A percentile compares a stretch with the other conserved stretches of the same genome.
Conservation (phyloP, 495 filamentous ascomycete species). For the Halenospora varia region DNA sequence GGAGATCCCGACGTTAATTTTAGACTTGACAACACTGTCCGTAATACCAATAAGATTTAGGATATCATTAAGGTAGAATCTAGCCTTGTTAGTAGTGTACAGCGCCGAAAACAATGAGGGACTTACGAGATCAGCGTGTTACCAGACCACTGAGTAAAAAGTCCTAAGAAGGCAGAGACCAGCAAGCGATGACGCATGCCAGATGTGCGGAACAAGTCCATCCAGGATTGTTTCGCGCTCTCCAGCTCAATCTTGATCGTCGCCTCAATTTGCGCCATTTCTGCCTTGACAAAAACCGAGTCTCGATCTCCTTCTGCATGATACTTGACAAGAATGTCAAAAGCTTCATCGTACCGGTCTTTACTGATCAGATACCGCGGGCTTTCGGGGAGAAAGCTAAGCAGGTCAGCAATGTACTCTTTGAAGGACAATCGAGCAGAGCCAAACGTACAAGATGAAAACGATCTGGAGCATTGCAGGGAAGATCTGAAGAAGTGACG, state of each 20-base stretch:
- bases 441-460: constrained; percentile 1
- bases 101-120: no score
- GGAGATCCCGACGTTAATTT: constrained; percentile 35
- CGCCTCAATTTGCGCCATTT: constrained; percentile 47
- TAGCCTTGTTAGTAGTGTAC: no score
- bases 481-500: constrained; percentile 10
- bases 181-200: constrained; percentile 47
- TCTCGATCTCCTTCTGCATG: constrained; percentile 49
- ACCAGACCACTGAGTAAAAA: constrained; percentile 49
- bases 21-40: background rate
- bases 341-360: constrained; percentile 49
- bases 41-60: constrained; percentile 6
- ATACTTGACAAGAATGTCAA: constrained; percentile 49
- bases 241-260: constrained; percentile 47
- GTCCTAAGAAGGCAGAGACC: constrained; percentile 43
- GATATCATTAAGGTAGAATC: constrained; percentile 14
- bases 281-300: constrained; percentile 49
- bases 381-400: constrained; percentile 39
- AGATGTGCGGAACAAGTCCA: constrained; percentile 40
- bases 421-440: background rate
- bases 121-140: constrained; percentile 47
- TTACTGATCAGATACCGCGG: constrained; percentile 54
- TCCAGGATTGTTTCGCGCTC: constrained; percentile 33
- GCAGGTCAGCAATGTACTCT: background rate
- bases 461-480: constrained; percentile 6